Percentiles rank a stretch among this genome's conserved stretches.
Conservation (phyloP, 306 rosid species). For the Dalbergia cochinchinensis region DNA sequence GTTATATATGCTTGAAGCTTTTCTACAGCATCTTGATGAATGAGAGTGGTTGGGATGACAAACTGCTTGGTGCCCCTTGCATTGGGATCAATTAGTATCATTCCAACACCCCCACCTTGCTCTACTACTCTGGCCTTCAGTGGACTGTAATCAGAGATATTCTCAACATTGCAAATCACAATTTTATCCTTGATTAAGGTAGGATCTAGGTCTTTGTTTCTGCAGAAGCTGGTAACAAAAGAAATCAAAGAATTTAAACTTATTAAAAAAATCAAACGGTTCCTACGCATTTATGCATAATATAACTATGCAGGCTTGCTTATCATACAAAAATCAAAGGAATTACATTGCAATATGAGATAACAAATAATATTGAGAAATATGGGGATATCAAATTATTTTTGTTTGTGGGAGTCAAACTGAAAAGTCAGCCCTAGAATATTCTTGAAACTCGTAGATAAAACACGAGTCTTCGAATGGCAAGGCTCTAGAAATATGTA, state of each 20-base stretch:
- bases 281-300: no score
- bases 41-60: slow-evolving; percentile 67
- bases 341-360: no score
- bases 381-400: no score
- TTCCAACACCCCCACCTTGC: slow-evolving; percentile 78
- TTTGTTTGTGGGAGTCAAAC: no score
- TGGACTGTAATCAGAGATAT: slow-evolving; percentile 46
- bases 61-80: slow-evolving; percentile 64
- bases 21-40: slow-evolving; percentile 64
- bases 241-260: slow-evolving; percentile 16
- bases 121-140: slow-evolving; percentile 52
- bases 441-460: no score
- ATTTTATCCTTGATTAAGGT: slow-evolving; percentile 67
- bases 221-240: slow-evolving; percentile 68
- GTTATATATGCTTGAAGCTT: slow-evolving; percentile 69
- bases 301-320: no score
- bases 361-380: no score
- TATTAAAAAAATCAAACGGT: no score
- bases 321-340: no score
- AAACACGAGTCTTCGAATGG: no score
- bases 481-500: no score
- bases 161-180: slow-evolving; percentile 68
- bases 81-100: slow-evolving; percentile 72
- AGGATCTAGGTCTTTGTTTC: slow-evolving; percentile 59
- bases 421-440: no score